Percentiles rank a stretch among this genome's conserved stretches.
Evolutionary conservation across 768 basidiomycete genomes (phyloP).

Genomic region (Daedaleopsis nitida): DNA sequence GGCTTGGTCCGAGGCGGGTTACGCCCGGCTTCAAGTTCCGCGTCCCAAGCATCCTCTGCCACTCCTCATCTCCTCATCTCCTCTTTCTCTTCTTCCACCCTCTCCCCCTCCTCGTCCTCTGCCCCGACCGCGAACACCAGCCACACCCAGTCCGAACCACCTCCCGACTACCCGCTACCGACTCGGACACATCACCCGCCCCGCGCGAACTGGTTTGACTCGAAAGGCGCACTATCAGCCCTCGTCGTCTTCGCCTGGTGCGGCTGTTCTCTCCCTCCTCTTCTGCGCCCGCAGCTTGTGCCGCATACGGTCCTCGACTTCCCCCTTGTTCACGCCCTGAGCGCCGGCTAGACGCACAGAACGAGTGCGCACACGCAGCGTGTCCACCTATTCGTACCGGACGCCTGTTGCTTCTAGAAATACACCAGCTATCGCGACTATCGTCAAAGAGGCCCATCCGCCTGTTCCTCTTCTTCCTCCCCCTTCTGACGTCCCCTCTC

Average conservation of each 20-base stretch:
- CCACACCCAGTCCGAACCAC: too few relatives aligned
- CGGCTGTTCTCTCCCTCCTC: neutral
- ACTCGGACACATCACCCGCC: too few relatives aligned
- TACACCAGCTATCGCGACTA: conserved; percentile 22
- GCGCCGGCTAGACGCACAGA: conserved; percentile 19
- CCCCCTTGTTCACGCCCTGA: neutral
- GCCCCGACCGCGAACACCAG: too few relatives aligned
- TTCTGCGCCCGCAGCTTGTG: neutral
- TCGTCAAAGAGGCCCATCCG: conserved; percentile 6
- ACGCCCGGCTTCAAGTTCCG: conserved; percentile 3
- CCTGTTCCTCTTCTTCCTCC: conserved; percentile 1
- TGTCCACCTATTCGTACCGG: conserved; percentile 10
- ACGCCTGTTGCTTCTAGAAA: conserved; percentile 26
- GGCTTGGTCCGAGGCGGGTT: too few relatives aligned
- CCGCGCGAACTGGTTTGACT: too few relatives aligned
- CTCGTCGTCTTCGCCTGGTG: too few relatives aligned
- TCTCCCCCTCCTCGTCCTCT: neutral
- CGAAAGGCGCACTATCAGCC: too few relatives aligned
- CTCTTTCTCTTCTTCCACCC: neutral
- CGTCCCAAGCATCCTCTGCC: neutral
- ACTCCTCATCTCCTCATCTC: conserved; percentile 5
- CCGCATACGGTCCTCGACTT: neutral
- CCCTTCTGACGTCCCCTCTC: conserved; percentile 6
- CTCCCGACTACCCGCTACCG: too few relatives aligned
- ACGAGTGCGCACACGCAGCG: conserved; percentile 1